Percentiles rank a stretch among this genome's conserved stretches.
Conservation (phyloP, 78 protist genomes). For the Cavenderia fasciculata region DNA sequence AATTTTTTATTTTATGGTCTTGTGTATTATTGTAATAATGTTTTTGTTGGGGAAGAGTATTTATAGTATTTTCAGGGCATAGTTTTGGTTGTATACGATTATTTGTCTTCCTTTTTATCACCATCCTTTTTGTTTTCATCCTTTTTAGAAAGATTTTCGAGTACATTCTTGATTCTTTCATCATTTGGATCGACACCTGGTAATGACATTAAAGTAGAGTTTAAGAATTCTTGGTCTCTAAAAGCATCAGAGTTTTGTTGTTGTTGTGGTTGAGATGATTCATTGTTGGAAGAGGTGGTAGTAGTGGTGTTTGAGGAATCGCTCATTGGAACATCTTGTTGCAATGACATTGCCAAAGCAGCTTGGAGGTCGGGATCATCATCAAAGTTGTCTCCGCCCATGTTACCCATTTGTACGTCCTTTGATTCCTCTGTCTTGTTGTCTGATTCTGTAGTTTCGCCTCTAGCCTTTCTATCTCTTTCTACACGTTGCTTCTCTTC, state of each 20-base stretch:
- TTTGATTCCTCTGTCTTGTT: not conserved
- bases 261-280: not conserved
- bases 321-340: conserved; percentile 19
- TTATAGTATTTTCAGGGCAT: too few species aligned
- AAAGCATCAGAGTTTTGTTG: conserved; percentile 15
- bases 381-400: conserved; percentile 35
- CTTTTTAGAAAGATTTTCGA: conserved; percentile 39
- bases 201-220: conserved; percentile 46
- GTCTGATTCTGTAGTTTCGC: conserved; percentile 10
- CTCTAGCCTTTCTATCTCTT: conserved; percentile 67
- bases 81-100: too few species aligned
- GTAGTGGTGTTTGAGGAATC: not conserved
- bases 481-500: conserved; percentile 92
- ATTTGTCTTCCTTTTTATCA: conserved; percentile 47
- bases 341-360: conserved; percentile 83
- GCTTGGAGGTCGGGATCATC: conserved; percentile 81
- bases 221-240: conserved; percentile 67
- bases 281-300: not conserved
- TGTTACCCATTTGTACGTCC: not conserved
- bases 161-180: conserved; percentile 66
- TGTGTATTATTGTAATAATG: too few species aligned
- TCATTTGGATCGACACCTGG: conserved; percentile 85
- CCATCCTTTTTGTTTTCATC: conserved; percentile 67
- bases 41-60: too few species aligned
- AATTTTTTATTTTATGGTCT: too few species aligned